A percentile compares a stretch with the other conserved stretches of the same genome.
Evolutionary conservation across 805 yeast species (phyloP).

Genomic region (Millerozyma miso): DNA sequence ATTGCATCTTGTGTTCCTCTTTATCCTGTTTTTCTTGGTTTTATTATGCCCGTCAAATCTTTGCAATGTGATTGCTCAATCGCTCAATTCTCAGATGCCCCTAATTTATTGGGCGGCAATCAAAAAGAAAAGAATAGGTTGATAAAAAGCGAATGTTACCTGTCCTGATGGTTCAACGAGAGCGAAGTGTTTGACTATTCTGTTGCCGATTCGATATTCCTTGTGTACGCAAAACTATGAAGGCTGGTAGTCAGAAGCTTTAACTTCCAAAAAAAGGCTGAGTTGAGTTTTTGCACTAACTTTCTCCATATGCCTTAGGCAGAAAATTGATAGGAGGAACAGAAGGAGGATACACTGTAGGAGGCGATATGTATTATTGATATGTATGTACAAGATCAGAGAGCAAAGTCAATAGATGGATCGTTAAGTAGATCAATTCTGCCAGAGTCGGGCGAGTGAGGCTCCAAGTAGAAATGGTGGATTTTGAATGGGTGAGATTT

Average conservation of each 20-base stretch:
- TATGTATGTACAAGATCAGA: slow-evolving; percentile 10
- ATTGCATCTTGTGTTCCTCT: slow-evolving; percentile 9
- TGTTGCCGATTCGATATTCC: neutral
- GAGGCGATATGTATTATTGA: neutral
- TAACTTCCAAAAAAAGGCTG: neutral
- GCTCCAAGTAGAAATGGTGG: slow-evolving; percentile 27
- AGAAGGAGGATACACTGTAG: neutral
- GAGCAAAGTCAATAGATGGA: slow-evolving; percentile 23
- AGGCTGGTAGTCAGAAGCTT: neutral
- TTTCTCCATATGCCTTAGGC: neutral
- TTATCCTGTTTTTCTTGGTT: neutral
- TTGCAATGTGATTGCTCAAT: neutral
- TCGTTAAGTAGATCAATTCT: slow-evolving; percentile 26
- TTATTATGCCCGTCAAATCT: neutral
- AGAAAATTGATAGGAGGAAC: neutral
- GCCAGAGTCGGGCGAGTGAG: slow-evolving; percentile 15
- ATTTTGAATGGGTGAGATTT: slow-evolving; percentile 44
- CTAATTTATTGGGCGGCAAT: neutral
- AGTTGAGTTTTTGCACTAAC: neutral
- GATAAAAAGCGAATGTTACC: neutral
- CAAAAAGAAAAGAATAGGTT: neutral
- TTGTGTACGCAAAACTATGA: neutral
- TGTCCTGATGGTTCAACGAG: neutral
- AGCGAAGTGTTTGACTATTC: neutral
- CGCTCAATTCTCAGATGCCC: neutral